Base-by-base conservation (phyloP, 2,329 filamentous ascomycete genomes). In the Sporothrix curviconia region DNA sequence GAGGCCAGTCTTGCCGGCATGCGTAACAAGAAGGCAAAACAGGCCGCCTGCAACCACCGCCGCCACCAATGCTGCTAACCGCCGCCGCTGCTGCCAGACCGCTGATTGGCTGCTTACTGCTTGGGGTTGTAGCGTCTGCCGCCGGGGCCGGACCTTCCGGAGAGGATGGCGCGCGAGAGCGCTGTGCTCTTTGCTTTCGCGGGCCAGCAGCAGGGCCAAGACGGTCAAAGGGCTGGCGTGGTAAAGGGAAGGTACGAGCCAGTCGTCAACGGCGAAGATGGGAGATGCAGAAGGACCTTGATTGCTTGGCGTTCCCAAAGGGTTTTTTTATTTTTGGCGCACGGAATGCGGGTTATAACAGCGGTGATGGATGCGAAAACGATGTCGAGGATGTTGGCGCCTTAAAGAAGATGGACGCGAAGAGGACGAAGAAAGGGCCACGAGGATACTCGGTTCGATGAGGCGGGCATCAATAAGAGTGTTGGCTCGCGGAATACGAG, bases 121-220 rank as follows among this genome's bases (percentile, higher is more conserved):
- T n/a, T 75, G 37, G 75, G 74, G 44, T 79, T 75, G 32, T 74
- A 73, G 11, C 43, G 43, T 6, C 55, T 28, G 17, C 55, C 5
- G 74, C 69, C 53, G 67, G 75, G 63, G 83, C 80, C 60, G 14
- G 87, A n/a, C n/a, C n/a, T n/a, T n/a, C n/a, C 66, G 2, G 84
- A 80, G 34, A 90, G 69, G 32, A 90, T 76, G 60, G n/a, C n/a
- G n/a, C 82, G 79, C 64, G 79, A 77, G 72, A 90, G 78, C 9
- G 79, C 77, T 63, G 85, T 79, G 67, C 82, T 84, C 70, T 90
- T 91, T 25, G 79, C 78, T 15, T n/a, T 76, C 76, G 73, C 79
- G 74, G 42, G 70, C 77, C 63, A n/a, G 66, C 73, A 2, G 58
- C 22, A 9, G 44, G 42, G 5, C 34, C 19, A 8, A 59, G 49